Conservation (phyloP, 2,329 filamentous ascomycete species). For the Chaetomium globosum region DNA sequence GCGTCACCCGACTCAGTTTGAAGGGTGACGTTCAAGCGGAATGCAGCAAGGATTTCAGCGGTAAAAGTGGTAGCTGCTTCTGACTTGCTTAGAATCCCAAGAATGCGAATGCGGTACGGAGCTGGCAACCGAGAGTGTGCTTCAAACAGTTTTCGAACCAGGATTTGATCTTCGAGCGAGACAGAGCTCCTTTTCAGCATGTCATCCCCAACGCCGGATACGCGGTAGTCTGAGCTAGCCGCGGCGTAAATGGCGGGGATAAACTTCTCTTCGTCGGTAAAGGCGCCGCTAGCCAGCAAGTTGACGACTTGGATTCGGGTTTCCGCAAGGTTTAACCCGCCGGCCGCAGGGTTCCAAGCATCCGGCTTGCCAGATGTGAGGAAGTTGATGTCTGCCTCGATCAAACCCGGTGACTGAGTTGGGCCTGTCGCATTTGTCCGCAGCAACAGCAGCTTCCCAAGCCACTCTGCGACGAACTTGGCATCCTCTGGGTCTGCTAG, state of each 20-base stretch:
- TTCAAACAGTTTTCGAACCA: constrained; percentile 69
- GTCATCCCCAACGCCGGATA: constrained; percentile 85
- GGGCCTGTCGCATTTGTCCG: constrained; percentile 37
- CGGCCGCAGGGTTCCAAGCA: constrained; percentile 65
- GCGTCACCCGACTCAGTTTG: constrained; percentile 14
- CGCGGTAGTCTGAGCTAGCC: constrained; percentile 76
- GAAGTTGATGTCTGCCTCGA: constrained; percentile 67
- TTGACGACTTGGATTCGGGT: constrained; percentile 69
- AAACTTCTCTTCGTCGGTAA: constrained; percentile 80
- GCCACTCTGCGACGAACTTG: constrained; percentile 70
- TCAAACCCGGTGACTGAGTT: constrained; percentile 57
- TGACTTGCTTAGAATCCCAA: constrained; percentile 77
- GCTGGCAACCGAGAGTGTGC: constrained; percentile 75
- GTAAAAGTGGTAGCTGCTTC: constrained; percentile 70
- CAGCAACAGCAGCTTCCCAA: constrained; percentile 74
- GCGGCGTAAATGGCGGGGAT: constrained; percentile 81
- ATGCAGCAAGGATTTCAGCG: constrained; percentile 67
- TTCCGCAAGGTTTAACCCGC: constrained; percentile 68
- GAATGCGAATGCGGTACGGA: constrained; percentile 74
- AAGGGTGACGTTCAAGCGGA: constrained; percentile 57
- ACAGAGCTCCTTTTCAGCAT: constrained; percentile 78
- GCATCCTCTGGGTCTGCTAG: constrained; percentile 70
- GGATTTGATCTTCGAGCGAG: constrained; percentile 67
- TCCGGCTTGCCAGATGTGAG: constrained; percentile 68
- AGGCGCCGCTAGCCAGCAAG: constrained; percentile 82